Evolutionary conservation across 75 land plant genomes (phyloP), one percentile per base, ranked within the genome.

Genomic region (Sequoiadendron giganteum): DNA sequence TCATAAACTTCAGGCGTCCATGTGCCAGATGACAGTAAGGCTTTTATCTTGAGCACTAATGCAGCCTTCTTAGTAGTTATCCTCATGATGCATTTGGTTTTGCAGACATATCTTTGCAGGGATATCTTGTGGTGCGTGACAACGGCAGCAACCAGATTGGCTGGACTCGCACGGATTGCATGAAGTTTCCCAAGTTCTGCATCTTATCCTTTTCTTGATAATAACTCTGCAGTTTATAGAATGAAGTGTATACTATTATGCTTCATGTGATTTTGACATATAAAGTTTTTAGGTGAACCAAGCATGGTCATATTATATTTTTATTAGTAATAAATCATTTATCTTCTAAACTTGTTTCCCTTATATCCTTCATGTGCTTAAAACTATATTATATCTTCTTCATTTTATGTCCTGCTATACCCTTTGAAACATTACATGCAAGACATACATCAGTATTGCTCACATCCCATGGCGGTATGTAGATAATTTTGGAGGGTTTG

Each of bases 21-120:
- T 80, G 83, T 40, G n/a, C 48, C 25, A 40, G 45, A 4, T 16
- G 61, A 2, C 19, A 39, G 49, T 18, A n/a, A 28, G n/a, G 47
- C 4, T 80, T 80, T 16, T 40, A 80, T 43, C 48, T 80, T 21
- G 49, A 42, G 28, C 48, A 80, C 10, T 43, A 39, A 77, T 39
- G 21, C 80, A 77, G 5, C 39, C 42, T 1, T 77, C 18, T 77
- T 77, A 77, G 16, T 77, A 42, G 43, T 25, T 2, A 25, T 80
- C n/a, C 43, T 43, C 19, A 43, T 80, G 83, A 13, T 52, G 21
- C 14, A 32, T 84, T 84, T n/a, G 49, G 48, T 49, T 89, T 65
- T 90, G 91, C 95, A 97, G 99, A 97, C 79, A 90, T 97, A 73
- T 94, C 95, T 36, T 88, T 97, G 96, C 96, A 92, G 68, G 96